Evolutionary conservation across 2,329 filamentous ascomycete genomes (phyloP), one percentile per base, ranked within the genome.

Genomic region (Exutisphaerella laricina): DNA sequence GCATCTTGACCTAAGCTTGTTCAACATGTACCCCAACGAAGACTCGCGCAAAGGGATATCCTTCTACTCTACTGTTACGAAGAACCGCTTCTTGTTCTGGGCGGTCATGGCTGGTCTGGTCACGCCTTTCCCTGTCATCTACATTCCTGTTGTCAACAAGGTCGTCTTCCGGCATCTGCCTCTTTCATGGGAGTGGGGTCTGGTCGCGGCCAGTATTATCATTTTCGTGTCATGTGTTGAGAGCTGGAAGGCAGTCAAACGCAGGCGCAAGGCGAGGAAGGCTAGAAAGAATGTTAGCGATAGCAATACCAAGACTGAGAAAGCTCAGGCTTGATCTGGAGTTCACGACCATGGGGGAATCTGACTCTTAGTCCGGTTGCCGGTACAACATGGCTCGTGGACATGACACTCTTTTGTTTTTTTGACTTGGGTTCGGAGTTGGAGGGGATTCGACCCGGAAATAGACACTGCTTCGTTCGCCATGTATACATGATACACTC

Each of bases 111-210:
- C 66, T 63, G 28, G 68, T 66, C 41, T 72, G 32, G 45, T 61
- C 6, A 64, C 66, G 30, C 63, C 66, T 23, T 70, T 72, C 45
- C 66, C 69, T 1, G 65, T 70, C 37, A 62, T 71, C 13, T 72
- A 70, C 47, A 61, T 71, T 6, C 69, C 69, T 0, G 54, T 70
- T 29, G 65, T 72, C 50, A 71, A 72, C 45, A 53, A 58, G 18
- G 56, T 65, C 40, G 69, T 72, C 5, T 72, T 72, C 60, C 67
- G 69, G 42, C 70, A 72, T 41, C 53, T 56, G 9, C 50, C 56
- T 1, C 63, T 72, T 41, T 61, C 57, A 1, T 71, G 68, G 69
- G 69, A 72, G 50, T 72, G 69, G 70, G 68, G 66, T 12, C 55
- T 72, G 16, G 63, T 67, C 12, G 62, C 67, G 39, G 67, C 58